Evolutionary conservation across 2,329 filamentous ascomycete species (phyloP).

Genomic region (Amylocarpus encephaloides): DNA sequence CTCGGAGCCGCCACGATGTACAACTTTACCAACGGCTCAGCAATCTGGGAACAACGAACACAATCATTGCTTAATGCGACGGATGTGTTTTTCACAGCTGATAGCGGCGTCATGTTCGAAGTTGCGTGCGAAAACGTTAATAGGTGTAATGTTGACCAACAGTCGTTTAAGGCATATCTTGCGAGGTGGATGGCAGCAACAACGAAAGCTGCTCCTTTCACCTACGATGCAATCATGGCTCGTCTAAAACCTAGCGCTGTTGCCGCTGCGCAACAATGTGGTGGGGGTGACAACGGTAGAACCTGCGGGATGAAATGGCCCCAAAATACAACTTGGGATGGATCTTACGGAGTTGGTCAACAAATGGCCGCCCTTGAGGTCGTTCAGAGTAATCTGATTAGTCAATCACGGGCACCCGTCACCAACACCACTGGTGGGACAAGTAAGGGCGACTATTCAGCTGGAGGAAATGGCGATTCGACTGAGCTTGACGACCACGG

Average conservation of each 20-base stretch:
- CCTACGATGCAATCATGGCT: constrained; percentile 45
- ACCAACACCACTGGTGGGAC: constrained; percentile 52
- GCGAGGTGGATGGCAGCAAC: constrained; percentile 55
- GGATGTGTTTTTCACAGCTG: constrained; percentile 47
- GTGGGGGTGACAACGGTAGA: constrained; percentile 48
- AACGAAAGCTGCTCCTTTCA: constrained; percentile 58
- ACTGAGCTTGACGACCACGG: constrained; percentile 1
- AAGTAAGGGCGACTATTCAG: constrained; percentile 36
- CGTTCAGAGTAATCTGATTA: constrained; percentile 54
- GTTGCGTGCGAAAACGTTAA: constrained; percentile 57
- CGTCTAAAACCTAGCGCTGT: constrained; percentile 46
- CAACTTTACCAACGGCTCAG: constrained; percentile 47
- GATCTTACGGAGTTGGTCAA: constrained; percentile 56
- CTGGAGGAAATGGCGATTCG: constrained; percentile 15
- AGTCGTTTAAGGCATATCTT: constrained; percentile 59
- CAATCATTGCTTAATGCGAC: constrained; percentile 50
- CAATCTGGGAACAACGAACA: constrained; percentile 52
- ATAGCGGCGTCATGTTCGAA: constrained; percentile 53
- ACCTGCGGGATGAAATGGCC: constrained; percentile 58
- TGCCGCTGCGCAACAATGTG: constrained; percentile 52
- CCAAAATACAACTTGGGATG: constrained; percentile 47
- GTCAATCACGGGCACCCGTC: constrained; percentile 37
- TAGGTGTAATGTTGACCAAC: constrained; percentile 55
- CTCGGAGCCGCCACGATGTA: constrained; percentile 63
- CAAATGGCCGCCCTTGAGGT: constrained; percentile 65